Percentiles rank a stretch among this genome's conserved stretches.
These are phyloP conservation scores for Fallopia convolvulus DNA, from an alignment of 148 eudicot species.

Conservation along the genomic window DNA sequence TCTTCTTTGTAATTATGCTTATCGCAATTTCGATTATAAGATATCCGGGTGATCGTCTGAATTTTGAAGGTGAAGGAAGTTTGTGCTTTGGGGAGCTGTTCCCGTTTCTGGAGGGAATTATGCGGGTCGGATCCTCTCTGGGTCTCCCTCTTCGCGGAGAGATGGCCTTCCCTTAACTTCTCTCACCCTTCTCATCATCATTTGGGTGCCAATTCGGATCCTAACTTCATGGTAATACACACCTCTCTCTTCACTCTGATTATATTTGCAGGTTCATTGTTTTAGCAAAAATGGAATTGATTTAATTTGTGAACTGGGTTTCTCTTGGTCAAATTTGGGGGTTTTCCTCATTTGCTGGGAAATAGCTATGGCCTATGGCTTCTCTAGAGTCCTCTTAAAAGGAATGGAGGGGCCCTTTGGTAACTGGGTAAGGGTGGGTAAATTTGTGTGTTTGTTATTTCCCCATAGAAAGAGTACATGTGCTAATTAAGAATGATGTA, in stretches of 20 bases:
- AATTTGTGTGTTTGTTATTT: neutral
- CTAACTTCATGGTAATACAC: neutral
- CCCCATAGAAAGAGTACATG: neutral
- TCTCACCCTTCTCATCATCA: neutral
- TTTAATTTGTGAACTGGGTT: neutral
- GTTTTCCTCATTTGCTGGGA: neutral
- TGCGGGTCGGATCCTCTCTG: slow-evolving; percentile 16
- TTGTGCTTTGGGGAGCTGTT: slow-evolving; percentile 14
- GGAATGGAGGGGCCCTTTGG: neutral
- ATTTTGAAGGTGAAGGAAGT: slow-evolving; percentile 10
- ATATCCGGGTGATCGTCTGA: too few relatives aligned
- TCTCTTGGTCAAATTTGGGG: neutral
- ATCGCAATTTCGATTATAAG: neutral
- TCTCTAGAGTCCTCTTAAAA: neutral
- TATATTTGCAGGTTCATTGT: neutral
- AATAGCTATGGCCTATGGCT: neutral
- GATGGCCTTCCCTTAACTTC: slow-evolving; percentile 11
- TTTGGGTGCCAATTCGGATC: slow-evolving; percentile 8
- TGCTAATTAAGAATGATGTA: neutral
- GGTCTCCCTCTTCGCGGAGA: neutral
- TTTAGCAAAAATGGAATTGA: too few relatives aligned
- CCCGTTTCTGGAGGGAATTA: slow-evolving; percentile 5
- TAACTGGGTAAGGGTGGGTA: neutral
- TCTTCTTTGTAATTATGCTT: neutral
- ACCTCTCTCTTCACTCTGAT: neutral